Conservation (phyloP, 345 rosid genomes). For the Eucalyptus shirleyi region DNA sequence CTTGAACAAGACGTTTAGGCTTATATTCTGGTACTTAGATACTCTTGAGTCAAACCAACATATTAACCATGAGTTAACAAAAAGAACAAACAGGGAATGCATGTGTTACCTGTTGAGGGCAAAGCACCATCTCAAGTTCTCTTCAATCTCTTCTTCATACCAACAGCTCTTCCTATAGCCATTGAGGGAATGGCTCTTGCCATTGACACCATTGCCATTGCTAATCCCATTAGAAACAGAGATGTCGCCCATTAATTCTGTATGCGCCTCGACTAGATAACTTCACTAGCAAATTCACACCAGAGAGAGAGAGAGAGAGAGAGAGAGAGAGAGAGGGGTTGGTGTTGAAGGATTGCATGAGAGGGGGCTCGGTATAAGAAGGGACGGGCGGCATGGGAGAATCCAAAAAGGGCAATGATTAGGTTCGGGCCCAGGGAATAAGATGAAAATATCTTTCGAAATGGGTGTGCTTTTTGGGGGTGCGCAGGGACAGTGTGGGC, state of each 20-base stretch:
- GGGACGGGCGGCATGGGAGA: conserved; percentile 1
- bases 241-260: conserved; percentile 34
- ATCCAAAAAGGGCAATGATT: conserved; percentile 5
- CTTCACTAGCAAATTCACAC: not conserved
- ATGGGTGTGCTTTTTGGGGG: not conserved
- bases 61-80: not conserved
- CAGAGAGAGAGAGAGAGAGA: not conserved
- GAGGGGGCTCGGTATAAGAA: conserved; percentile 7
- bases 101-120: conserved; percentile 45
- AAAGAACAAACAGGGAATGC: not conserved
- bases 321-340: not conserved
- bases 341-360: not conserved
- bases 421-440: not conserved
- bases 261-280: not conserved
- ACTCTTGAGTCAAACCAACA: not conserved
- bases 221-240: conserved; percentile 18
- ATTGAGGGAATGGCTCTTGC: conserved; percentile 10
- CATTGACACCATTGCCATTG: conserved; percentile 21
- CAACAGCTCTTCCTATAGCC: conserved; percentile 66
- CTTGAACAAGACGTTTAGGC: not conserved
- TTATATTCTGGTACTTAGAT: not conserved
- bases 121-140: conserved; percentile 47
- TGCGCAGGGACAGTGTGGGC: not conserved
- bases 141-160: conserved; percentile 64
- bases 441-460: conserved; percentile 8